Evolutionary conservation across 352 stramenopile genomes (phyloP).

Genomic region (Pythium pyrilobum): DNA sequence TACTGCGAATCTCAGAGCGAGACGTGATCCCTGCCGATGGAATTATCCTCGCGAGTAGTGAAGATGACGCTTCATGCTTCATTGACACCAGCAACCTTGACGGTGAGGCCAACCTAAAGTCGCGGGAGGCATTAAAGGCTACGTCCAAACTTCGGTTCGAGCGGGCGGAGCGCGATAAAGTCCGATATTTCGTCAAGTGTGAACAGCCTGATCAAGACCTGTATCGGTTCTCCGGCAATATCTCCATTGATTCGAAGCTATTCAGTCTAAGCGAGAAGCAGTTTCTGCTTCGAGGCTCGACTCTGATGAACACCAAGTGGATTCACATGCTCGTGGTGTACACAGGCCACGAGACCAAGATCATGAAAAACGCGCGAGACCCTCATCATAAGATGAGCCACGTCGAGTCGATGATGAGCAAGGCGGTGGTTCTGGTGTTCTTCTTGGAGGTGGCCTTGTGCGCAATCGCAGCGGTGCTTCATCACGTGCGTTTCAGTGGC

Average conservation of each 20-base stretch:
- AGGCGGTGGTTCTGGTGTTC: constrained; percentile 74
- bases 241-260: constrained; percentile 52
- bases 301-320: constrained; percentile 80
- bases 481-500: constrained; percentile 20
- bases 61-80: constrained; percentile 77
- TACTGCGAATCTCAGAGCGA: constrained; percentile 80
- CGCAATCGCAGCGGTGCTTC: constrained; percentile 37
- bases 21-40: constrained; percentile 90
- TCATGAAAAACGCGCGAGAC: constrained; percentile 86
- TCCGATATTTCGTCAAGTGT: constrained; percentile 65
- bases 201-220: constrained; percentile 73
- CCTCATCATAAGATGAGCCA: constrained; percentile 81
- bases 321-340: constrained; percentile 68
- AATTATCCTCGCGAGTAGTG: constrained; percentile 81
- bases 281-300: constrained; percentile 65
- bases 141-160: constrained; percentile 33
- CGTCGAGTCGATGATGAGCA: constrained; percentile 75
- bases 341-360: constrained; percentile 87
- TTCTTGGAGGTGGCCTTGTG: constrained; percentile 65
- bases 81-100: constrained; percentile 84
- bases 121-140: constrained; percentile 37
- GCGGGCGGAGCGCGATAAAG: constrained; percentile 28
- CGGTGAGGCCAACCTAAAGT: constrained; percentile 76
- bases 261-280: constrained; percentile 73
- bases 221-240: constrained; percentile 71